These are phyloP conservation scores for Ophiocordyceps sinensis DNA, from an alignment of 2,329 filamentous ascomycete genomes.

Conservation along the genomic window DNA sequence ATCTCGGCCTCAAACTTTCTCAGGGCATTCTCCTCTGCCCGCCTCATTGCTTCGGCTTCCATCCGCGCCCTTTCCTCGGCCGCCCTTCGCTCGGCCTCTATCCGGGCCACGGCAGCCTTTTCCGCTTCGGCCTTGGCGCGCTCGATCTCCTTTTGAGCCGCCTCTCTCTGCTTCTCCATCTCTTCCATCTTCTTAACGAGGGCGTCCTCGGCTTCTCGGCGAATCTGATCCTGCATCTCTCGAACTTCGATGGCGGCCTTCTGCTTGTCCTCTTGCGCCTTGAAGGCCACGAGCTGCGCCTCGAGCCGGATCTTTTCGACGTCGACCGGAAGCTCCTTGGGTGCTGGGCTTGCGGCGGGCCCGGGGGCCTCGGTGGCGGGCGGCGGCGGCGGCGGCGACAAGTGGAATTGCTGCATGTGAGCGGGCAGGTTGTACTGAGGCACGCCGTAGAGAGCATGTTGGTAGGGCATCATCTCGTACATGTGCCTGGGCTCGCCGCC, in stretches of 20 bases:
- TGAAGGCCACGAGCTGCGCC: constrained; percentile 38
- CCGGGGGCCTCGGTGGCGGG: constrained; percentile 24
- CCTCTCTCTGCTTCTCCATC: constrained; percentile 25
- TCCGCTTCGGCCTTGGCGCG: constrained; percentile 31
- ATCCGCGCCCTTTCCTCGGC: constrained; percentile 29
- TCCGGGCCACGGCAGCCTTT: constrained; percentile 26
- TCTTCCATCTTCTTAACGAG: constrained; percentile 27
- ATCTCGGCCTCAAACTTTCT: constrained; percentile 24
- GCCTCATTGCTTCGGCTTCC: constrained; percentile 19
- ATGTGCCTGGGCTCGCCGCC: constrained; percentile 21
- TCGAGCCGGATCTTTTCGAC: constrained; percentile 47
- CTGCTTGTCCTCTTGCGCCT: constrained; percentile 28
- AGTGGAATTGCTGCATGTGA: constrained; percentile 24
- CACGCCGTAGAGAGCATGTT: constrained; percentile 12
- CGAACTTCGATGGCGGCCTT: constrained; percentile 29
- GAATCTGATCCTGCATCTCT: constrained; percentile 29
- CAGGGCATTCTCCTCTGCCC: constrained; percentile 22
- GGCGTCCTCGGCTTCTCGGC: constrained; percentile 30
- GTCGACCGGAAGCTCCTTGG: constrained; percentile 28
- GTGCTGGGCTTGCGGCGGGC: constrained; percentile 16
- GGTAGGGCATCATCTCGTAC: constrained; percentile 38
- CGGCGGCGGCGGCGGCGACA: constrained; percentile 22
- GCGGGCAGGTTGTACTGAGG: constrained; percentile 6
- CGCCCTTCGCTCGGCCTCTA: constrained; percentile 27
- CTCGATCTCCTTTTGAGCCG: constrained; percentile 31